Evolutionary conservation across 805 yeast genomes (phyloP).

Genomic region (Lipomyces sp.): DNA sequence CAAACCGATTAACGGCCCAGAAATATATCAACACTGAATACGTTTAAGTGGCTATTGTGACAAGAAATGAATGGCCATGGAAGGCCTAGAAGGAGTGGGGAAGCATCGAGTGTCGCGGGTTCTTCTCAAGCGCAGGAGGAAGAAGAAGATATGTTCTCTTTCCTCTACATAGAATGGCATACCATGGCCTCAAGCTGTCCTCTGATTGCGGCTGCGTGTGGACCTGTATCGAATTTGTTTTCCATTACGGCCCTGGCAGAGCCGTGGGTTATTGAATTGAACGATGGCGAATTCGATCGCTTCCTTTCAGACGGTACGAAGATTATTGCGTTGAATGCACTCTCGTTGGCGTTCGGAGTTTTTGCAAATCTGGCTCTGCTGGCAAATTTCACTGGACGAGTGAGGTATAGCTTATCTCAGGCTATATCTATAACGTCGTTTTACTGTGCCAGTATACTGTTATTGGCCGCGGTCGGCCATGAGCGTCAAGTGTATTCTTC

Average conservation of each 20-base stretch:
- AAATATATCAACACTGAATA: neutral
- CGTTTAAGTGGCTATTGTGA: neutral
- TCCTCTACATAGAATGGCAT: conserved; percentile 56
- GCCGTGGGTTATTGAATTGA: conserved; percentile 58
- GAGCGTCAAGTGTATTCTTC: neutral
- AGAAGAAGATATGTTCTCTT: neutral
- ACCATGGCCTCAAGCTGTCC: conserved; percentile 72
- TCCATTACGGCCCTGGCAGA: conserved; percentile 74
- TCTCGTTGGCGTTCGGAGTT: conserved; percentile 68
- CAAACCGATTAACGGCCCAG: neutral
- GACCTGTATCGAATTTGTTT: conserved; percentile 76
- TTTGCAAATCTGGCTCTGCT: conserved; percentile 70
- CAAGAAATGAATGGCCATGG: neutral
- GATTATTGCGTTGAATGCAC: conserved; percentile 61
- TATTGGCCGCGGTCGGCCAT: conserved; percentile 50
- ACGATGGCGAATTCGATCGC: neutral
- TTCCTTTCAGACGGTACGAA: conserved; percentile 47
- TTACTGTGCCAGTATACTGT: conserved; percentile 60
- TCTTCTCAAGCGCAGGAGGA: neutral
- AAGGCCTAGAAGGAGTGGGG: neutral
- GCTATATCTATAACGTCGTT: conserved; percentile 65
- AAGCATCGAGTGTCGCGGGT: neutral
- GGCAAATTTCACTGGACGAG: conserved; percentile 65
- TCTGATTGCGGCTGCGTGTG: conserved; percentile 73
- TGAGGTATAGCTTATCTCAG: conserved; percentile 67